Evolutionary conservation across 2,329 filamentous ascomycete genomes (phyloP).

Genomic region (Aspergillus uvarum): DNA sequence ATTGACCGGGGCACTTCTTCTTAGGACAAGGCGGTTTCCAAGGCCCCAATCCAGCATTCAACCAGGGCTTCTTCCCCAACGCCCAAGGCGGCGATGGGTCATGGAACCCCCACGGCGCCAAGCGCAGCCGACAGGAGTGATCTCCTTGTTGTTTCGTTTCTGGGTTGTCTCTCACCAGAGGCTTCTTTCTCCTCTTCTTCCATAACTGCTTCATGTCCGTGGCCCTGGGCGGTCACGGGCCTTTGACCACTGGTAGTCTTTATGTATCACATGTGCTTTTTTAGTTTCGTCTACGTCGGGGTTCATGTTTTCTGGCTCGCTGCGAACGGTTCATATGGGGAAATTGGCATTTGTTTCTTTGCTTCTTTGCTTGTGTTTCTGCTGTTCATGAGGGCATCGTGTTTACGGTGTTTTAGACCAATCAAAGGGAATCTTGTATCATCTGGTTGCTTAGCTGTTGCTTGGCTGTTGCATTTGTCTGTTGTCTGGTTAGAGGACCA

Average conservation of each 20-base stretch:
- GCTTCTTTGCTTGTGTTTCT: slow-evolving; percentile 7
- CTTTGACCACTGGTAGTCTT: slow-evolving; percentile 10
- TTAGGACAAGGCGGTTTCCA: slow-evolving; percentile 59
- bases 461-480: too few relatives aligned
- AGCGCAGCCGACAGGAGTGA: slow-evolving; percentile 72
- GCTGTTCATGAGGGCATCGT: background rate
- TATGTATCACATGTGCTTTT: slow-evolving; percentile 17
- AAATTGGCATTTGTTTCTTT: slow-evolving; percentile 18
- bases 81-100: slow-evolving; percentile 54
- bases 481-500: too few relatives aligned
- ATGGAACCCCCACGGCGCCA: slow-evolving; percentile 80
- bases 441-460: background rate
- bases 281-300: slow-evolving; percentile 3
- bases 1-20: slow-evolving; percentile 4
- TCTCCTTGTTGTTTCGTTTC: background rate
- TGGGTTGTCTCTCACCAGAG: background rate
- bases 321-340: slow-evolving; percentile 14
- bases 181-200: slow-evolving; percentile 2
- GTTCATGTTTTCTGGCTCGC: slow-evolving; percentile 7
- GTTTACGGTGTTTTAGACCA: slow-evolving; percentile 26
- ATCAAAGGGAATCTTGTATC: background rate
- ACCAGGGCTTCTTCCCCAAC: slow-evolving; percentile 53
- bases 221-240: slow-evolving; percentile 9
- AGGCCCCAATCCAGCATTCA: slow-evolving; percentile 69
- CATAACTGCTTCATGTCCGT: slow-evolving; percentile 6